Conservation (phyloP, 106 monocot species). For the Vanilla planifolia region DNA sequence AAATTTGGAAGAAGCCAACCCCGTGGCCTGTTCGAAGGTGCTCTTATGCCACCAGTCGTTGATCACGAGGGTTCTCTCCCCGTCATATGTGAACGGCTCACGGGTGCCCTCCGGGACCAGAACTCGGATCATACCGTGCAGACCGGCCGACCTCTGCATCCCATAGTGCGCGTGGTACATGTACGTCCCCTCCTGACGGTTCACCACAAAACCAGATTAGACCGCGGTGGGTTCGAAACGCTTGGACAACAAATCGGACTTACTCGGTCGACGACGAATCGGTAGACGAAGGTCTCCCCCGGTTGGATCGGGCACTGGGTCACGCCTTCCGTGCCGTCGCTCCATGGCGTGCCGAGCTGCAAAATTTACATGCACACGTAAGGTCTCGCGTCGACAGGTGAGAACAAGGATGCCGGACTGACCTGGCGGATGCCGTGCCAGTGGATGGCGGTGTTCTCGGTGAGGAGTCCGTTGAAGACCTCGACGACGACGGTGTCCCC, state of each 20-base stretch:
- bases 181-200: slow-evolving; percentile 69
- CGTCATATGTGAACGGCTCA: slow-evolving; percentile 67
- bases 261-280: slow-evolving; percentile 75
- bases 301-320: slow-evolving; percentile 82
- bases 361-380: not conserved
- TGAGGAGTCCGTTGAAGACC: slow-evolving; percentile 48
- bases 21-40: slow-evolving; percentile 49
- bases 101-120: slow-evolving; percentile 19
- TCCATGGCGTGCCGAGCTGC: slow-evolving; percentile 82
- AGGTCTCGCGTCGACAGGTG: too few relatives aligned
- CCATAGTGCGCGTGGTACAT: slow-evolving; percentile 89
- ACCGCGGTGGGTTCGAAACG: too few relatives aligned
- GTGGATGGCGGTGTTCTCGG: slow-evolving; percentile 76
- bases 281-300: slow-evolving; percentile 69
- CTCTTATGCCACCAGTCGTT: slow-evolving; percentile 94
- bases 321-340: slow-evolving; percentile 70
- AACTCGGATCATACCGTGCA: slow-evolving; percentile 63
- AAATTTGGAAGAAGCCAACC: slow-evolving; percentile 36
- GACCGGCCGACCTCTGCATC: slow-evolving; percentile 80
- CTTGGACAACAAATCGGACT: too few relatives aligned
- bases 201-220: too few relatives aligned
- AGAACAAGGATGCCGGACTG: too few relatives aligned
- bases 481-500: slow-evolving; percentile 72
- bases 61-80: slow-evolving; percentile 50
- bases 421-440: slow-evolving; percentile 92